Percentiles rank a stretch among this genome's conserved stretches.
Evolutionary conservation across 352 stramenopile species (phyloP).

Genomic region (Paralagenidium karlingii): DNA sequence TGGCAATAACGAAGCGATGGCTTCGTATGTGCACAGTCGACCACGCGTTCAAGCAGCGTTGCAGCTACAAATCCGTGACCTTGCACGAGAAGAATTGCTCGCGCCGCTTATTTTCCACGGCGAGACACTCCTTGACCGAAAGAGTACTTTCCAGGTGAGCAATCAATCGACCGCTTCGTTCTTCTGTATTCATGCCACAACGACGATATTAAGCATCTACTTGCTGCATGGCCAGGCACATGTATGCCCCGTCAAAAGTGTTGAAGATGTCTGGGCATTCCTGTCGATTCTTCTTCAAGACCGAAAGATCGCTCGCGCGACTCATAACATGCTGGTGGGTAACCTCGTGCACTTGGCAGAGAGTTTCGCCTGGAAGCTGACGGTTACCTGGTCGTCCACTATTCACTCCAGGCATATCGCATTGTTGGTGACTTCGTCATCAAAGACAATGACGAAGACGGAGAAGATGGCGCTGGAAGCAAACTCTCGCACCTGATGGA

Average conservation of each 20-base stretch:
- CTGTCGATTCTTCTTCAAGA: constrained; percentile 66
- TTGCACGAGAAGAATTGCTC: constrained; percentile 31
- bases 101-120: constrained; percentile 60
- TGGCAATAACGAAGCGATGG: constrained; percentile 15
- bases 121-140: constrained; percentile 54
- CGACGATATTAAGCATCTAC: constrained; percentile 1
- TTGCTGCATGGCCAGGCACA: constrained; percentile 29
- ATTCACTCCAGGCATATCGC: constrained; percentile 72
- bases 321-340: constrained; percentile 80
- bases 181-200: constrained; percentile 5
- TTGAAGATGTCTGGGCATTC: constrained; percentile 72
- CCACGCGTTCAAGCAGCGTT: no score
- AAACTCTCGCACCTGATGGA: constrained; percentile 76
- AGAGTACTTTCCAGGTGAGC: constrained; percentile 84
- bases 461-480: constrained; percentile 65
- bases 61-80: no score
- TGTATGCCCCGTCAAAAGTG: constrained; percentile 36
- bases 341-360: neutral
- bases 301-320: constrained; percentile 68
- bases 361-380: neutral
- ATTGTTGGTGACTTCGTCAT: constrained; percentile 54
- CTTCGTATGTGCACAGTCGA: constrained; percentile 33
- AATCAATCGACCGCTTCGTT: constrained; percentile 1
- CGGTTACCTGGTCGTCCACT: neutral
- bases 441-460: constrained; percentile 83